Evolutionary conservation across 768 basidiomycete genomes (phyloP).

Genomic region (Suillus lakei): DNA sequence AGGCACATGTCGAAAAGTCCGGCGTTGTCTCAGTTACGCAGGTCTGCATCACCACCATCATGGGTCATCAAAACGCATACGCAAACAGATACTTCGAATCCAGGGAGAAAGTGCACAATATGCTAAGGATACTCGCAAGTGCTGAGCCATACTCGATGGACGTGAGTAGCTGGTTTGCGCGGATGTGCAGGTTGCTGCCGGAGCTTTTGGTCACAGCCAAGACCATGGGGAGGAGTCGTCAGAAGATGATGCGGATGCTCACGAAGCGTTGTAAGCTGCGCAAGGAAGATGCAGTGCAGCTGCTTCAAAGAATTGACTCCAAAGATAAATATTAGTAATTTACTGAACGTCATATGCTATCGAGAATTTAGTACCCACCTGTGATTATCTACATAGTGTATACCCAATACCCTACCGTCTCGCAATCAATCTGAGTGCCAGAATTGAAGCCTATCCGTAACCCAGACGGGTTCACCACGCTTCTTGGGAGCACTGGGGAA

Average conservation of each 20-base stretch:
- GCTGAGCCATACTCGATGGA: neutral
- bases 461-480: too few relatives aligned
- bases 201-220: neutral
- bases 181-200: neutral
- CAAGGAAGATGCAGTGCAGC: conserved; percentile 21
- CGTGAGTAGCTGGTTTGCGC: neutral
- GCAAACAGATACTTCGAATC: conserved; percentile 21
- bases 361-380: neutral
- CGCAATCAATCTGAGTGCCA: too few relatives aligned
- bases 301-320: conserved; percentile 22
- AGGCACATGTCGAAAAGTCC: conserved; percentile 20
- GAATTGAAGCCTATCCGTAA: too few relatives aligned
- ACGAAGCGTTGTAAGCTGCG: conserved; percentile 34
- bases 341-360: neutral
- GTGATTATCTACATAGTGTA: neutral
- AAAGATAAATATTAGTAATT: neutral
- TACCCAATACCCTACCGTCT: too few relatives aligned
- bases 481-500: too few relatives aligned
- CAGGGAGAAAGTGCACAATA: conserved; percentile 26
- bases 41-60: conserved; percentile 34
- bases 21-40: conserved; percentile 31
- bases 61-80: neutral
- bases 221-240: neutral
- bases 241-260: conserved; percentile 5
- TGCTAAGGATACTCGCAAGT: conserved; percentile 12